Conservation (phyloP, 495 filamentous ascomycete species). For the Penicillium antarcticum region DNA sequence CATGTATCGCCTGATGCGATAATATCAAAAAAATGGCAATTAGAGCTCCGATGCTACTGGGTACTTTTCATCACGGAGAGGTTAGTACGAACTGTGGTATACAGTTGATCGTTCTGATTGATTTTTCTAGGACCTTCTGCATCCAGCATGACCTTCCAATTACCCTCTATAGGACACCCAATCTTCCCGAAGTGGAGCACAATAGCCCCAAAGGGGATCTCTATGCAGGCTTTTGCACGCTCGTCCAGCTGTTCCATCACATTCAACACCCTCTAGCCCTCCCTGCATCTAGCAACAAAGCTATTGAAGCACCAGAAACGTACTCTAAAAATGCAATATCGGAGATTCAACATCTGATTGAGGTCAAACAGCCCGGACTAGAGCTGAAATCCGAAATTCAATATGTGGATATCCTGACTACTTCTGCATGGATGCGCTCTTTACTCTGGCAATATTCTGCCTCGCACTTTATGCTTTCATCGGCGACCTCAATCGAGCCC, state of each 20-base stretch:
- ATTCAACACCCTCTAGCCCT: conserved; percentile 7
- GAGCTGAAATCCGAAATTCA: conserved; percentile 7
- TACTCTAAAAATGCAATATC: conserved; percentile 5
- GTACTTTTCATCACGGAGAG: conserved; percentile 17
- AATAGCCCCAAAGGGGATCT: conserved; percentile 3
- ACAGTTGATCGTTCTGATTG: neutral
- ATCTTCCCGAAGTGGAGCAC: conserved; percentile 6
- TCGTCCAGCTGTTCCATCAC: conserved; percentile 10
- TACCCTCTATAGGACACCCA: conserved; percentile 11
- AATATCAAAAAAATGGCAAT: conserved; percentile 6
- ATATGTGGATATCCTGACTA: conserved; percentile 16
- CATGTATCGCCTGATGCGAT: conserved; percentile 1
- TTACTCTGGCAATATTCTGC: conserved; percentile 19
- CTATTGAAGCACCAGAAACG: conserved; percentile 2
- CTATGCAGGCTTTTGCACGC: conserved; percentile 8
- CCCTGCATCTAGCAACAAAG: neutral
- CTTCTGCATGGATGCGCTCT: conserved; percentile 14
- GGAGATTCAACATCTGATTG: conserved; percentile 1
- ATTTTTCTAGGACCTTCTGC: conserved; percentile 12
- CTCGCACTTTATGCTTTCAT: conserved; percentile 18
- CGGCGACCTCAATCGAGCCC: conserved; percentile 8
- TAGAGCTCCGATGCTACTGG: conserved; percentile 15
- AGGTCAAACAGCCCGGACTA: neutral
- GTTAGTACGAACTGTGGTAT: neutral
- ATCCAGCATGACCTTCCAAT: conserved; percentile 18